phyloP scores from a whole-genome alignment of 208 protist genomes.

The Trypanosoma scelopori region DNA sequence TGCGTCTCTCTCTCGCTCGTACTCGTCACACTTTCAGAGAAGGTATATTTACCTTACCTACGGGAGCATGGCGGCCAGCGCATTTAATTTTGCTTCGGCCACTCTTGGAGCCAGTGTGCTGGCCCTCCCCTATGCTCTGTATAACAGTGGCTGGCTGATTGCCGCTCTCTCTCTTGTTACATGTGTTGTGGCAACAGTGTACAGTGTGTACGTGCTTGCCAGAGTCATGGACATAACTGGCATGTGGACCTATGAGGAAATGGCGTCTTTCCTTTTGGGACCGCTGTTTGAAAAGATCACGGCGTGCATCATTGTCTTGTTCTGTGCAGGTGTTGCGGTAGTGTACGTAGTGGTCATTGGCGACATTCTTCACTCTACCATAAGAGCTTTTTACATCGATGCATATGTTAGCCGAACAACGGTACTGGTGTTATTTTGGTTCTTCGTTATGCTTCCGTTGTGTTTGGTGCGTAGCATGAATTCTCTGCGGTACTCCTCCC shows the following conservation, averaged over 20 bases:
- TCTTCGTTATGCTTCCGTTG: conserved; percentile 77
- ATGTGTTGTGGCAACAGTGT: conserved; percentile 54
- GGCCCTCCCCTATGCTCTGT: conserved; percentile 73
- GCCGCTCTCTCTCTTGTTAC: conserved; percentile 48
- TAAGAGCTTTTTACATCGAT: conserved; percentile 31
- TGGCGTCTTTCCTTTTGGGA: conserved; percentile 51
- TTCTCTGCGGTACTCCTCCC: conserved; percentile 72
- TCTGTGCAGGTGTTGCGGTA: conserved; percentile 84
- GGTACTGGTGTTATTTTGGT: conserved; percentile 74
- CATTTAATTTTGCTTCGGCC: conserved; percentile 78
- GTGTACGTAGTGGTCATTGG: conserved; percentile 86
- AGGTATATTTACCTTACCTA: conserved; percentile 54
- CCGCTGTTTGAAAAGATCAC: conserved; percentile 54
- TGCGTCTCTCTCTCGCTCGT: conserved; percentile 5
- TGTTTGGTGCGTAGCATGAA: conserved; percentile 65
- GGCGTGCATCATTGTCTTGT: conserved; percentile 59
- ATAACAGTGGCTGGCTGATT: conserved; percentile 48
- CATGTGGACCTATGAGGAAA: conserved; percentile 66
- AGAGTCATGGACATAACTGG: conserved; percentile 60
- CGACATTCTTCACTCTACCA: conserved; percentile 67
- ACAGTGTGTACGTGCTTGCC: conserved; percentile 74
- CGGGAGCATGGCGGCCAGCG: conserved; percentile 62
- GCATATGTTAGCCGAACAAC: conserved; percentile 37
- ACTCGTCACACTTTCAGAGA: conserved; percentile 53
- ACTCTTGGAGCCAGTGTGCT: conserved; percentile 76